Conservation (phyloP, 331 rosid genomes). For the Malus hybrid region DNA sequence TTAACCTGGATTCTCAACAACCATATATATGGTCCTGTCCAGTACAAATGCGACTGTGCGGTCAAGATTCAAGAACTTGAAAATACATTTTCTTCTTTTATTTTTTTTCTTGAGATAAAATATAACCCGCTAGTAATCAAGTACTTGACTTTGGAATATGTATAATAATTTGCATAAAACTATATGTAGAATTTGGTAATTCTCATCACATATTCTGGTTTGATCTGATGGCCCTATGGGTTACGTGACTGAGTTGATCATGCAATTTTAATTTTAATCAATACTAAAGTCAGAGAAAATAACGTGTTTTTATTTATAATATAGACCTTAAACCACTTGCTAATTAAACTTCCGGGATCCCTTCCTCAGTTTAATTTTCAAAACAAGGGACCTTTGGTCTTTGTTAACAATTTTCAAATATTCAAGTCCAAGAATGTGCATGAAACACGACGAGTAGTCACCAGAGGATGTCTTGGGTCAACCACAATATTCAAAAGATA, state of each 20-base stretch:
- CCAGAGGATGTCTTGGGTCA: not conserved
- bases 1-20: not conserved
- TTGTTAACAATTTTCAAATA: not conserved
- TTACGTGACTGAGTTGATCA: not conserved
- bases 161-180: not conserved
- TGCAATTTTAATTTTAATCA: not conserved
- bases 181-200: not conserved
- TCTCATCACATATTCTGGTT: not conserved
- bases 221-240: not conserved
- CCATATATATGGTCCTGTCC: not conserved
- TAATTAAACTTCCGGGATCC: not conserved
- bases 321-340: not conserved
- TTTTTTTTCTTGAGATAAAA: not conserved
- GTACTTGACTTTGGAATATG: not conserved
- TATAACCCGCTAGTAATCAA: not conserved
- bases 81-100: not conserved
- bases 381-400: not conserved
- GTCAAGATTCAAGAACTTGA: not conserved
- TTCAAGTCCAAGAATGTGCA: slow-evolving; percentile 3
- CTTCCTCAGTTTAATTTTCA: not conserved
- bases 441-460: slow-evolving; percentile 1
- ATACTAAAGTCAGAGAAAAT: not conserved
- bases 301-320: not conserved
- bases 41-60: not conserved
- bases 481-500: not conserved